Conservation (phyloP, 2,329 filamentous ascomycete genomes). For the Neopestalotiopsis sp. region DNA sequence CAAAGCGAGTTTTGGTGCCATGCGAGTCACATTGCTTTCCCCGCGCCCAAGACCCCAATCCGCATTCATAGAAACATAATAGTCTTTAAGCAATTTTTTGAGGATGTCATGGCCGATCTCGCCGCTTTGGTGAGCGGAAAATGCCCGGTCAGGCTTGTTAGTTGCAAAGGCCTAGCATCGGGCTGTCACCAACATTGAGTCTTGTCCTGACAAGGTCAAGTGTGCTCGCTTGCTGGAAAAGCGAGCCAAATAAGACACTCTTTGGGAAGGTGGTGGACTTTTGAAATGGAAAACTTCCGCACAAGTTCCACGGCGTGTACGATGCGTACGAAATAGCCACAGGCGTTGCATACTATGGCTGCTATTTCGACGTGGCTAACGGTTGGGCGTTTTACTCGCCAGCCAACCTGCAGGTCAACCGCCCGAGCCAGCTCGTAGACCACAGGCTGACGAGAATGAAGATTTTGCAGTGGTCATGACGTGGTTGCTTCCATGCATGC, state of each 20-base stretch:
- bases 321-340: not conserved
- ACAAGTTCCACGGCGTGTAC: not conserved
- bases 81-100: not conserved
- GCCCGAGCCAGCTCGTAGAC: not conserved
- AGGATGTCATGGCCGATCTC: not conserved
- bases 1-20: not conserved
- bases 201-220: not conserved
- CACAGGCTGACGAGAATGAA: conserved; percentile 5
- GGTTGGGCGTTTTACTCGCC: conserved; percentile 1
- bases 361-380: not conserved
- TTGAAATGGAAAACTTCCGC: not conserved
- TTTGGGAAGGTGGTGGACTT: not conserved
- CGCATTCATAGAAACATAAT: not conserved
- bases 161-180: not conserved
- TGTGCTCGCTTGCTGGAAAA: not conserved
- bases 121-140: not conserved
- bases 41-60: not conserved
- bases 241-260: not conserved
- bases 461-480: not conserved
- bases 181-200: not conserved
- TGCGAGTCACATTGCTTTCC: conserved; percentile 15
- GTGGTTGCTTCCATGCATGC: too few relatives aligned
- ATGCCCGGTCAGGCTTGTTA: not conserved
- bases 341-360: not conserved
- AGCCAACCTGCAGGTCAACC: not conserved